A percentile compares a stretch with the other conserved stretches of the same genome.
Evolutionary conservation across 176 grass and related monocot genomes (phyloP).

Genomic region (Dactylis glomerata): DNA sequence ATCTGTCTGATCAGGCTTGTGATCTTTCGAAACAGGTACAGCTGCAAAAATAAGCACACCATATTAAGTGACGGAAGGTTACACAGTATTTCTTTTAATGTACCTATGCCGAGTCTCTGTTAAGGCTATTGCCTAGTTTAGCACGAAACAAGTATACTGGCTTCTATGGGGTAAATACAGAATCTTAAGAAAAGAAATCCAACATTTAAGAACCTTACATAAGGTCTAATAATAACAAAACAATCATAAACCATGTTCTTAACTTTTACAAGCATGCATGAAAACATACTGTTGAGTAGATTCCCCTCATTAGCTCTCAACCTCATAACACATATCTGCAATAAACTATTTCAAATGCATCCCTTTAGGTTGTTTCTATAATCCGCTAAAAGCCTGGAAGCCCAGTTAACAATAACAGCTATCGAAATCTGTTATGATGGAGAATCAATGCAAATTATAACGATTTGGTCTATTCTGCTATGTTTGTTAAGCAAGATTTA

Average conservation of each 20-base stretch:
- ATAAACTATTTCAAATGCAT: neutral
- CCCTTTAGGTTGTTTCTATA: neutral
- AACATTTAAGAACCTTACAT: neutral
- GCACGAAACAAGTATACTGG: neutral
- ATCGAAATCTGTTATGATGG: conserved; percentile 15
- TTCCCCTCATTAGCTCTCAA: neutral
- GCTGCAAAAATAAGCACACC: conserved; percentile 27
- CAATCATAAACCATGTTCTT: neutral
- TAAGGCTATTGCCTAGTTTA: neutral
- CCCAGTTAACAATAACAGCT: neutral
- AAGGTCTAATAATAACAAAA: neutral
- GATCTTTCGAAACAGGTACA: conserved; percentile 61
- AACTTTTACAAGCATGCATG: neutral
- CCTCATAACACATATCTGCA: neutral
- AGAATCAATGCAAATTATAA: neutral
- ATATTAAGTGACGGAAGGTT: neutral
- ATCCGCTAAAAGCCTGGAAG: neutral
- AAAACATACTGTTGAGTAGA: neutral
- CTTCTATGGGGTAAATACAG: neutral
- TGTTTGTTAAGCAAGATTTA: neutral
- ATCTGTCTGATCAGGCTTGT: conserved; percentile 59
- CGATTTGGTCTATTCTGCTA: neutral
- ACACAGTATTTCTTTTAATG: neutral
- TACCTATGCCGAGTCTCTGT: neutral
- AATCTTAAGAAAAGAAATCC: neutral